Base-by-base conservation (phyloP, 148 eudicot species). In the Dianthus caryophyllus region DNA sequence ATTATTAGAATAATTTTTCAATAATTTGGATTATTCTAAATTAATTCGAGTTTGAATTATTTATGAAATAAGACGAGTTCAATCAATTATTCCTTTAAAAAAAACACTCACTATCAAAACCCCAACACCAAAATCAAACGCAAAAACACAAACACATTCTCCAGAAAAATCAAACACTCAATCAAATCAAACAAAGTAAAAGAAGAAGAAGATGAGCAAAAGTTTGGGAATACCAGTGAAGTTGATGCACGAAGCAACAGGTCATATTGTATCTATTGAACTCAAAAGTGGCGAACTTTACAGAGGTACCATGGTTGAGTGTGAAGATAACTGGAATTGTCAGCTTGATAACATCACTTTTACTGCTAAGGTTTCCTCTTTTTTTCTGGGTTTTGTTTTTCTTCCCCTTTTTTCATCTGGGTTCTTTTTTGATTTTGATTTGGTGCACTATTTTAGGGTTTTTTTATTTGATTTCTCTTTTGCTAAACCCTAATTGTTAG, bases 321-420 rank as follows among this genome's bases (percentile, higher is more conserved):
- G 96, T 69, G 98, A 93, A 75, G 95, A 93, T 69, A 89, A 89
- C 78, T 93, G 96, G 98, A 93, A 93, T 74, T 93, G 96, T 71
- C 94, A 87, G 48, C 96, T 93, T 24, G 96, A 93, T 49, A 85
- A 78, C 73, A 89, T 93, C 76, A 93, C 91, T 58, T 92, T 76
- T 81, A 92, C 98, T 64, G 88, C 96, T 33, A 92, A 80, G 91
- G 97, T 88, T 16, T 11, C 4, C 18, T 41, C 41, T 27, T 9
- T 8, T 1, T 15, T 4, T 46, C 60, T 53, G 57, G 57, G 57
- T 53, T 53, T 53, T 22, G 14, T 21, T 24, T 22, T 21, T 21
- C 21, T 0, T 3, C 11, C 12, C 3, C 24, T 53, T 53, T 12
- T 46, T 9, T 9, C 31, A 69, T 59, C 24, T 68, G 53, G 71